Conservation (phyloP, 805 yeast genomes). For the Millerozyma acaciae region DNA sequence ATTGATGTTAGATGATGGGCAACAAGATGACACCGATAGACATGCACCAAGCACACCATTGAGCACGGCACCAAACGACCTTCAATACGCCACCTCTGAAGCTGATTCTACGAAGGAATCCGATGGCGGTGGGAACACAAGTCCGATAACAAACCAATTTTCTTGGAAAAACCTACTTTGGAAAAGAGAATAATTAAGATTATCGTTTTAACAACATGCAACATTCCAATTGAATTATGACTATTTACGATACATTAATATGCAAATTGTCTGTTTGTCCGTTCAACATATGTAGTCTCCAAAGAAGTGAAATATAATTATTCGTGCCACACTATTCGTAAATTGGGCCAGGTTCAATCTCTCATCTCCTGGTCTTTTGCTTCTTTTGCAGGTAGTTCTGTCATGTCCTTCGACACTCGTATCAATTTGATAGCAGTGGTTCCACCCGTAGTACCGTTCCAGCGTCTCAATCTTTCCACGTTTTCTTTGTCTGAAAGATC, state of each 20-base stretch:
- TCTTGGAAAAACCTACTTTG: conserved; percentile 3
- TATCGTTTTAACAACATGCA: too few species aligned
- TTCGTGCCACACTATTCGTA: conserved; percentile 18
- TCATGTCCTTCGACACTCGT: conserved; percentile 27
- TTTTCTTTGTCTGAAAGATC: conserved; percentile 60
- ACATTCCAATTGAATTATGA: too few species aligned
- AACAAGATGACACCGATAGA: neutral
- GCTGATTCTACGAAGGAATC: too few species aligned
- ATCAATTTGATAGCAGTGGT: conserved; percentile 56
- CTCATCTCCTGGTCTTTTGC: conserved; percentile 13
- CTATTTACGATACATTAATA: too few species aligned
- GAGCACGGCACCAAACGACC: too few species aligned
- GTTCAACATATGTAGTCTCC: too few species aligned
- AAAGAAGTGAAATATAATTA: too few species aligned
- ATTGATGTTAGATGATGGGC: conserved; percentile 10
- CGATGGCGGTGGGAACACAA: too few species aligned
- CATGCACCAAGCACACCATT: neutral
- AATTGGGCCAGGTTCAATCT: conserved; percentile 12
- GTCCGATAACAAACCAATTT: neutral
- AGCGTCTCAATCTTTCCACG: conserved; percentile 56
- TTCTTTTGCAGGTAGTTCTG: conserved; percentile 20
- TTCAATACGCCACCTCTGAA: too few species aligned
- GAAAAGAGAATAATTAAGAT: conserved; percentile 1
- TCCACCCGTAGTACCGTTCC: conserved; percentile 87
- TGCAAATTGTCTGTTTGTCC: too few species aligned